Percentiles rank a stretch among this genome's conserved stretches.
Evolutionary conservation across 441 rosid species (phyloP).

Genomic region (Theobroma grandiflorum): DNA sequence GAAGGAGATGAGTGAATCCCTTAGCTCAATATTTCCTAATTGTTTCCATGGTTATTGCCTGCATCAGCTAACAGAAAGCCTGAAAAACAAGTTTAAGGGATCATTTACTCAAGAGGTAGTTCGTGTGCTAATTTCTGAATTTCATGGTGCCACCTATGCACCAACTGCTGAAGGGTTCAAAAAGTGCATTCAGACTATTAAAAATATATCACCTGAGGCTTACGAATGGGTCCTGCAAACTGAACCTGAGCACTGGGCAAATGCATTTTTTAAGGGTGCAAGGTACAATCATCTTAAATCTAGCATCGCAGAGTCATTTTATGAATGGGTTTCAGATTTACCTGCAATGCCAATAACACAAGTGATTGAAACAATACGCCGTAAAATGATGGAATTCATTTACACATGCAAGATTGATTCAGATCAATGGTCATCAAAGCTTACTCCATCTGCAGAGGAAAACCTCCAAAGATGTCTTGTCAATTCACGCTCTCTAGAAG

Average conservation of each 20-base stretch:
- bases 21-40: slow-evolving; percentile 53
- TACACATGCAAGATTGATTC: slow-evolving; percentile 60
- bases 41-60: slow-evolving; percentile 66
- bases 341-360: slow-evolving; percentile 76
- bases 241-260: slow-evolving; percentile 82
- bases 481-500: slow-evolving; percentile 49
- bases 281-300: slow-evolving; percentile 70
- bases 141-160: slow-evolving; percentile 66
- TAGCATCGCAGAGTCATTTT: slow-evolving; percentile 54
- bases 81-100: slow-evolving; percentile 60
- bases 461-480: slow-evolving; percentile 53
- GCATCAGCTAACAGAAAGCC: slow-evolving; percentile 68
- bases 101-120: slow-evolving; percentile 75
- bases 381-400: slow-evolving; percentile 76
- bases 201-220: slow-evolving; percentile 69
- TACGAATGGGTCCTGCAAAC: slow-evolving; percentile 72
- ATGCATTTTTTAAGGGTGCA: slow-evolving; percentile 63
- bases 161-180: slow-evolving; percentile 56
- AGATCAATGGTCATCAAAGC: slow-evolving; percentile 59
- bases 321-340: slow-evolving; percentile 75
- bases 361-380: slow-evolving; percentile 66
- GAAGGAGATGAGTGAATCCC: slow-evolving; percentile 60
- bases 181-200: slow-evolving; percentile 58
- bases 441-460: slow-evolving; percentile 75
- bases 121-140: slow-evolving; percentile 61